phyloP scores from a whole-genome alignment of 345 rosid genomes.

The Dovyalis caffra region DNA sequence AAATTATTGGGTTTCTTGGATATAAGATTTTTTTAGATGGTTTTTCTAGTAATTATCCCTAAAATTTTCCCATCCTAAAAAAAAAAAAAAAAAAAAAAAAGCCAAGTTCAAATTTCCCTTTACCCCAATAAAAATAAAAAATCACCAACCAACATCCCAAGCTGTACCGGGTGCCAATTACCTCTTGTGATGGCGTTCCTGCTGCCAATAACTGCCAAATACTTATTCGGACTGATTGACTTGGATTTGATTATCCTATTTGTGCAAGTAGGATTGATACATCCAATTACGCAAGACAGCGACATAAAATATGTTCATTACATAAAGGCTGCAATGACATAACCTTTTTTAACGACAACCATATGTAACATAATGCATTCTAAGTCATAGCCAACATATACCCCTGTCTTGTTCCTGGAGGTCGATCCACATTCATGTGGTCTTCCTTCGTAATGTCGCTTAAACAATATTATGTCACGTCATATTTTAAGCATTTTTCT shows the following conservation, averaged over 20 bases:
- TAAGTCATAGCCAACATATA: background rate
- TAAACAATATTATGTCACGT: too few species aligned
- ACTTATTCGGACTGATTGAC: too few species aligned
- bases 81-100: too few species aligned
- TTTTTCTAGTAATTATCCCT: too few species aligned
- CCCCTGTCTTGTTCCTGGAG: background rate
- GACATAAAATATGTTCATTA: background rate
- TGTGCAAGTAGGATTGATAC: background rate
- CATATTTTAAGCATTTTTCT: too few species aligned
- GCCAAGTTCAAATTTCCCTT: background rate
- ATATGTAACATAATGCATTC: background rate
- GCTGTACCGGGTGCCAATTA: too few species aligned
- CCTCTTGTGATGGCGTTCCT: too few species aligned
- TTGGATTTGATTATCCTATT: background rate
- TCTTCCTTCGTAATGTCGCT: background rate
- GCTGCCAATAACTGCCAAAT: too few species aligned
- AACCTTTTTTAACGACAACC: background rate
- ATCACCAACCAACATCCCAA: too few species aligned
- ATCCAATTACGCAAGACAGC: background rate
- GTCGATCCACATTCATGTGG: background rate
- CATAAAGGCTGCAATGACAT: background rate
- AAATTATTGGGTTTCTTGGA: too few species aligned
- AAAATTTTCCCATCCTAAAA: background rate
- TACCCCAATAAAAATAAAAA: too few species aligned
- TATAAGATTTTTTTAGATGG: too few species aligned